Conservation (phyloP, 2,329 filamentous ascomycete genomes). For the Phaeosphaeriaceae sp. region DNA sequence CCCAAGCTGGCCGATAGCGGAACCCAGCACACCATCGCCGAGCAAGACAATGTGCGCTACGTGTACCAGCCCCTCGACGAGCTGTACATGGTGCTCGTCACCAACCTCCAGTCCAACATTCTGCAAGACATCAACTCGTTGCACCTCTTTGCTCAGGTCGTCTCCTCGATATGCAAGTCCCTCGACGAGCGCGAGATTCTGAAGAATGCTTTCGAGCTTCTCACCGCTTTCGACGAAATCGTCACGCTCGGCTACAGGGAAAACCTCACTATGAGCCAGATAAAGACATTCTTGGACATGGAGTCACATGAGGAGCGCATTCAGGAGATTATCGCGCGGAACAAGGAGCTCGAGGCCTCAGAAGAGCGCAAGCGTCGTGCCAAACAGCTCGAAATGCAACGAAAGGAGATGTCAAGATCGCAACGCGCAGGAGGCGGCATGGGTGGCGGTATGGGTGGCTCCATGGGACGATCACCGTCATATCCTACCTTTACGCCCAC, state of each 20-base stretch:
- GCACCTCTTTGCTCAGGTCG: slow-evolving; percentile 96
- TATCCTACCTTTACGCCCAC: slow-evolving; percentile 92
- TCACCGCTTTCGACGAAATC: slow-evolving; percentile 96
- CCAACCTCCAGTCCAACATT: slow-evolving; percentile 99
- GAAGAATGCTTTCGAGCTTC: slow-evolving; percentile 92
- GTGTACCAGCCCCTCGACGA: slow-evolving; percentile 99
- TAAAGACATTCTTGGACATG: slow-evolving; percentile 99
- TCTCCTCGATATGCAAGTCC: slow-evolving; percentile 94
- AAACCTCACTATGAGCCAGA: slow-evolving; percentile 94
- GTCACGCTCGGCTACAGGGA: slow-evolving; percentile 95
- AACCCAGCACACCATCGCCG: slow-evolving; percentile 96
- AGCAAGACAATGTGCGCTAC: slow-evolving; percentile 99
- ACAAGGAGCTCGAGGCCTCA: slow-evolving; percentile 97
- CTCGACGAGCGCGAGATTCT: slow-evolving; percentile 95
- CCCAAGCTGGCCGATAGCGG: slow-evolving; percentile 96
- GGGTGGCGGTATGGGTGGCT: slow-evolving; percentile 38
- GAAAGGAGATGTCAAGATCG: slow-evolving; percentile 88
- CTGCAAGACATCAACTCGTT: slow-evolving; percentile 98
- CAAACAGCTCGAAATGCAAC: slow-evolving; percentile 98
- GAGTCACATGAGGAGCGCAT: slow-evolving; percentile 99
- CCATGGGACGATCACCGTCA: slow-evolving; percentile 73
- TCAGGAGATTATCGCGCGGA: slow-evolving; percentile 76
- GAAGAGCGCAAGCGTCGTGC: slow-evolving; percentile 98
- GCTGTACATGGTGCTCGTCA: slow-evolving; percentile 99
- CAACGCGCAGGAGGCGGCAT: slow-evolving; percentile 58